Conservation (phyloP, 2,329 filamentous ascomycete genomes). For the Phoma herbarum region DNA sequence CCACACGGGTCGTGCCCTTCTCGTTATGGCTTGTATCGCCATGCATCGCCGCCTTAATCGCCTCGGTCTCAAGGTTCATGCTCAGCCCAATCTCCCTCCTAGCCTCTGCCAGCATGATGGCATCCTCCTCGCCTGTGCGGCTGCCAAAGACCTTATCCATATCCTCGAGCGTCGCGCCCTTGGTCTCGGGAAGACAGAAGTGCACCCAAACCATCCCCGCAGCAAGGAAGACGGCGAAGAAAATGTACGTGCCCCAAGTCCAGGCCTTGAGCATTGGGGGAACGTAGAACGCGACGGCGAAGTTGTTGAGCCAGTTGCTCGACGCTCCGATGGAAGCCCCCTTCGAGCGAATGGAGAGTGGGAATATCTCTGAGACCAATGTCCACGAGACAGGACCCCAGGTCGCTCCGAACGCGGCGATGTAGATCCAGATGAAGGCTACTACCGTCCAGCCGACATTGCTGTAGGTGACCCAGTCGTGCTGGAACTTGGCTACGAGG, state of each 20-base stretch:
- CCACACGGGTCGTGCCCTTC: constrained; percentile 28
- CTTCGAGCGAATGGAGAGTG: constrained; percentile 50
- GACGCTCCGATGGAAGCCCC: constrained; percentile 49
- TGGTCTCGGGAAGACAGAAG: constrained; percentile 42
- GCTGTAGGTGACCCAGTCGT: constrained; percentile 34
- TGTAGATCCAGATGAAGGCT: constrained; percentile 45
- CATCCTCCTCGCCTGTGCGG: constrained; percentile 40
- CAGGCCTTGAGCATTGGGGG: constrained; percentile 47
- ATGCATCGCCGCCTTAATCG: constrained; percentile 33
- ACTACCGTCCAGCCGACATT: constrained; percentile 41
- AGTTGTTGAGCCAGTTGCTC: constrained; percentile 52
- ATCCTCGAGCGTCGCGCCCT: constrained; percentile 40
- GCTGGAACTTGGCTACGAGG: constrained; percentile 40
- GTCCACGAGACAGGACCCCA: constrained; percentile 44
- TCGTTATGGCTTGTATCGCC: constrained; percentile 26
- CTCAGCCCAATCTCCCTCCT: constrained; percentile 37
- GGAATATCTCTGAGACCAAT: constrained; percentile 48
- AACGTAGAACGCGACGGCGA: constrained; percentile 49
- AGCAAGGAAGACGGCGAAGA: constrained; percentile 47
- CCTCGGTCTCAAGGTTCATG: constrained; percentile 34
- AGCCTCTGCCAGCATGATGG: constrained; percentile 38
- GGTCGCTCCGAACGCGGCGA: constrained; percentile 40
- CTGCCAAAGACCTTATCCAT: constrained; percentile 43
- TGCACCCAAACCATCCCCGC: constrained; percentile 37
- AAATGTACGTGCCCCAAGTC: constrained; percentile 51